Percentiles rank a stretch among this genome's conserved stretches.
These are phyloP conservation scores for Backusella morwellensis DNA, from an alignment of 192 early-diverging fungal genomes.

Conservation along the genomic window DNA sequence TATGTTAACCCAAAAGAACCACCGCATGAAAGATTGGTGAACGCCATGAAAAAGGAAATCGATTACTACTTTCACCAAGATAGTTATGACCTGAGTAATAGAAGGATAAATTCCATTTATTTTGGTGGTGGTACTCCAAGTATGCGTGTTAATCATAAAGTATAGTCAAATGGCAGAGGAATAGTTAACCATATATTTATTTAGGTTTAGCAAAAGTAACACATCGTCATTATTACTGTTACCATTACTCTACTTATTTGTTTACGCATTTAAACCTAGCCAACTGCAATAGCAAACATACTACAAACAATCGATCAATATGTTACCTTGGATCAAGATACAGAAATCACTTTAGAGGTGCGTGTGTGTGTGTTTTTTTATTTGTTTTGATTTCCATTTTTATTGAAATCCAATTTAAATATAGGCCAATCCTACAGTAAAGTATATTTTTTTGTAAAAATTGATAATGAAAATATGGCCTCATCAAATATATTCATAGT, in stretches of 20 bases:
- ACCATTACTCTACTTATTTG: not conserved
- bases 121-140: conserved; percentile 61
- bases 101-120: conserved; percentile 45
- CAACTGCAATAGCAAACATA: conserved; percentile 38
- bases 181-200: not conserved
- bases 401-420: not conserved
- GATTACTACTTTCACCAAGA: conserved; percentile 34
- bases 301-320: conserved; percentile 33
- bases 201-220: conserved; percentile 13
- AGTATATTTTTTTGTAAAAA: not conserved
- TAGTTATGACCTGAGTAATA: conserved; percentile 23
- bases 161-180: not conserved
- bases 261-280: conserved; percentile 23
- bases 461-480: too few relatives aligned
- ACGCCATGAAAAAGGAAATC: conserved; percentile 38
- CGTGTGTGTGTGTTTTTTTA: not conserved
- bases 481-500: conserved; percentile 1
- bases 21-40: conserved; percentile 43
- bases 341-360: conserved; percentile 57
- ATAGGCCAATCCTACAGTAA: conserved; percentile 55
- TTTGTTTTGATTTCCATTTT: not conserved
- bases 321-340: conserved; percentile 26
- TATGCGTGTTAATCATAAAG: conserved; percentile 13
- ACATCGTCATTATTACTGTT: not conserved
- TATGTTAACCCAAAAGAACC: conserved; percentile 45